phyloP scores from a whole-genome alignment of 768 basidiomycete species.

The Lentinula sp. region DNA sequence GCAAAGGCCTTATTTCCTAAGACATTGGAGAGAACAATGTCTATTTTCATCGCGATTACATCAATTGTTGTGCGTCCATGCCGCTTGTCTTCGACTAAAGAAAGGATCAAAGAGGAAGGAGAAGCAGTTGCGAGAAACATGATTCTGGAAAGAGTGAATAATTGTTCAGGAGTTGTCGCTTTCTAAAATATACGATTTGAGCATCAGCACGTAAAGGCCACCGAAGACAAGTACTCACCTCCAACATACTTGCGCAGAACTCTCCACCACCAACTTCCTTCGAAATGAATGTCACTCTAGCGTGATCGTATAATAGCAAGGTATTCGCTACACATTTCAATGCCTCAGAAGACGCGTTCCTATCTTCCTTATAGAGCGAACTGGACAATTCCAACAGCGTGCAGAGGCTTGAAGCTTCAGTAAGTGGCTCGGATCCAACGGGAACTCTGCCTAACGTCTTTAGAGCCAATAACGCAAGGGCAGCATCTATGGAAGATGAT shows the following conservation, averaged over 20 bases:
- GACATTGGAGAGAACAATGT: conserved; percentile 43
- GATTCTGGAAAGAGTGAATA: conserved; percentile 72
- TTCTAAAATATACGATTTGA: conserved; percentile 35
- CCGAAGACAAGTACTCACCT: conserved; percentile 33
- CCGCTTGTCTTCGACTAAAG: conserved; percentile 60
- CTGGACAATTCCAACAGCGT: conserved; percentile 48
- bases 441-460: conserved; percentile 73
- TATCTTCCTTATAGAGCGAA: conserved; percentile 45
- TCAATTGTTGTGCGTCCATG: conserved; percentile 53
- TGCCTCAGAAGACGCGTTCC: conserved; percentile 61
- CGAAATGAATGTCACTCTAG: conserved; percentile 50
- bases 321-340: conserved; percentile 78
- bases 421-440: conserved; percentile 59
- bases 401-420: conserved; percentile 48
- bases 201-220: not conserved
- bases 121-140: conserved; percentile 70
- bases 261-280: conserved; percentile 62
- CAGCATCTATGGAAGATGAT: conserved; percentile 45
- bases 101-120: conserved; percentile 42
- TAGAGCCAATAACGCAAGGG: conserved; percentile 60
- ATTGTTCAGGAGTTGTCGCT: conserved; percentile 52
- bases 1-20: conserved; percentile 47
- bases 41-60: conserved; percentile 55
- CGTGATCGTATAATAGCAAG: conserved; percentile 59
- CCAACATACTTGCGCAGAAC: conserved; percentile 46